Base-by-base conservation (phyloP, 768 basidiomycete species). In the Solioccasus polychromus region DNA sequence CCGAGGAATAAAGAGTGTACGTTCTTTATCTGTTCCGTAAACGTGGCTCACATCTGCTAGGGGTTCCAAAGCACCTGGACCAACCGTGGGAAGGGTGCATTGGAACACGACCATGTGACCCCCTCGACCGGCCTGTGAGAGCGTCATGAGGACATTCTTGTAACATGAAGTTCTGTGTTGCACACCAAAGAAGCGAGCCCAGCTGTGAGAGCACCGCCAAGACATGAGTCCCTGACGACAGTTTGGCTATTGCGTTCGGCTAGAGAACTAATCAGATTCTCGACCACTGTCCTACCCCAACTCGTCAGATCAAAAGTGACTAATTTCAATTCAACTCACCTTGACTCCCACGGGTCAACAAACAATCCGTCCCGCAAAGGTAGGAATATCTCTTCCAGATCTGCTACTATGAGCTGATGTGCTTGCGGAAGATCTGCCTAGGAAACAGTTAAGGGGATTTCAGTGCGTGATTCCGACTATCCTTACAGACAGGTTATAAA, bases 331-430 rank as follows among this genome's bases (percentile, higher is more conserved):
- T 42, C 37, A 35, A 67, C 78, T 50, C 52, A 92, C 89, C 83
- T 76, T 36, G 82, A 84, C 48, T 84, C 79, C 41, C 58, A 49
- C 12, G 91, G 85, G 48, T 89, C 77, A 9, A 85, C 92, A 48
- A 97, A 88, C 31, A 94, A 71, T 3, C 84, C 86, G 5, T 73
- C 68, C 17, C 71, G 71, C 19, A 92, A 63, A 0, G 96, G 96
- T 2, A 88, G 66, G 66, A 94, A 98, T 17, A 92, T 82, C 44
- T 99, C 96, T n/a, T 92, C 86, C 29, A 98, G 68, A 61, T 98
- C 96, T 1, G 88, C 71, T 8, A 97, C 78, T 35, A 98, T 79
- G 35, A 94, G 72, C 74, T 94, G 85, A 28, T 75, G 74, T 2
- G 80, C 74, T 54, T 73, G 69, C 28, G 66, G 68, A 22, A 69